Base-by-base conservation (phyloP, 257 asterid genomes). In the Fraxinus excelsior region DNA sequence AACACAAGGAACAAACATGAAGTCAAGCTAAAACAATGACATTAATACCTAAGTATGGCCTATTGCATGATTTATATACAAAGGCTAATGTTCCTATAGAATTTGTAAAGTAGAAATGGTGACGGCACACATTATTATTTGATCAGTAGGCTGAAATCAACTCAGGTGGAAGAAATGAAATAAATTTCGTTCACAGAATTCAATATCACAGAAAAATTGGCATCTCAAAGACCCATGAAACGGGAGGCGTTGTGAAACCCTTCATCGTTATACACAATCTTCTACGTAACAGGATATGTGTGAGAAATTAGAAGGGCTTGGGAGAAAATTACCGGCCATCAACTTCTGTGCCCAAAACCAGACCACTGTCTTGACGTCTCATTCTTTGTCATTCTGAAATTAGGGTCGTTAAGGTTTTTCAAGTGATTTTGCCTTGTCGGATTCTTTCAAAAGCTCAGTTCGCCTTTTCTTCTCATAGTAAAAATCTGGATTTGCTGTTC, bases 391-490 rank as follows among this genome's bases (percentile, higher is more conserved):
- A 95, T 90, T 85, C 81, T 92, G 13, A 96, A 86, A 81, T 86
- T 91, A 0, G 97, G 97, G 76, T 94, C 97, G 6, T 94, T 93
- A 40, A 93, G 98, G 85, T 96, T 94, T 94, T 85, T 90, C 97
- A 8, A 96, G 97, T 6, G 97, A 96, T 60, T 96, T 96, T 0
- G 97, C 96, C 81, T 92, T 94, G 84, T 94, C 98, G 34, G 98
- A 97, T 85, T 94, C 99, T 87, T 94, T 96, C 90, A 96, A 77
- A 25, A 96, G 96, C 82, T 94, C 99, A 3, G 94, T 91, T 29
- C 92, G 89, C 80, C 99, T 89, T 93, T 90, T 92, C 92, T 93
- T 93, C 90, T 93, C 98, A 69, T 96, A 97, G n/a, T 91, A 95
- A 37, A 96, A 93, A 84, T 93, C 97, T 0, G 98, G 95, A 90